Evolutionary conservation across 306 rosid species (phyloP).

Genomic region (Sicyos baderoa): DNA sequence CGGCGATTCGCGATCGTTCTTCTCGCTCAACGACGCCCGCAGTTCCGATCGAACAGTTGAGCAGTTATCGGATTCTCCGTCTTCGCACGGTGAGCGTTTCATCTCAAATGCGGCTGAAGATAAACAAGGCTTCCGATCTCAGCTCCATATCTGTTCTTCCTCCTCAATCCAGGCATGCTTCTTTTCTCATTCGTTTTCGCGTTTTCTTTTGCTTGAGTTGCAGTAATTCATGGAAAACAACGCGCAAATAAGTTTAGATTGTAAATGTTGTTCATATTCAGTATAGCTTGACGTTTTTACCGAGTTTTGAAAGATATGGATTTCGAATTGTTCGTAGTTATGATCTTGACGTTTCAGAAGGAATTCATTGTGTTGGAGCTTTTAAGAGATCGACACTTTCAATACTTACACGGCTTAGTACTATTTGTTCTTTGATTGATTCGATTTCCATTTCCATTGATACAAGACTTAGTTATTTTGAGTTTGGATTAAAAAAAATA

Average conservation of each 20-base stretch:
- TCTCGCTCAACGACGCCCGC: neutral
- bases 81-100: constrained; percentile 9
- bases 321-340: neutral
- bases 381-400: neutral
- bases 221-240: neutral
- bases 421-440: neutral
- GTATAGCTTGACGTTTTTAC: neutral
- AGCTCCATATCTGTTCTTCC: constrained; percentile 84
- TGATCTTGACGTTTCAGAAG: neutral
- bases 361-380: neutral
- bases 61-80: neutral
- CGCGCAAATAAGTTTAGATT: neutral
- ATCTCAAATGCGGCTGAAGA: constrained; percentile 50
- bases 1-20: constrained; percentile 2
- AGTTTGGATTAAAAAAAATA: neutral
- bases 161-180: constrained; percentile 49
- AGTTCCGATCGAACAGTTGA: neutral
- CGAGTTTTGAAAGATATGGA: neutral
- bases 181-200: neutral
- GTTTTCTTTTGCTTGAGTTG: neutral
- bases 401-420: neutral
- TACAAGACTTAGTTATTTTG: neutral
- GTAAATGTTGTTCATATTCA: neutral
- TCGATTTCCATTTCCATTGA: neutral
- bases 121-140: constrained; percentile 84